Base-by-base conservation (phyloP, 768 basidiomycete genomes). In the Hirschioporus abietinus region DNA sequence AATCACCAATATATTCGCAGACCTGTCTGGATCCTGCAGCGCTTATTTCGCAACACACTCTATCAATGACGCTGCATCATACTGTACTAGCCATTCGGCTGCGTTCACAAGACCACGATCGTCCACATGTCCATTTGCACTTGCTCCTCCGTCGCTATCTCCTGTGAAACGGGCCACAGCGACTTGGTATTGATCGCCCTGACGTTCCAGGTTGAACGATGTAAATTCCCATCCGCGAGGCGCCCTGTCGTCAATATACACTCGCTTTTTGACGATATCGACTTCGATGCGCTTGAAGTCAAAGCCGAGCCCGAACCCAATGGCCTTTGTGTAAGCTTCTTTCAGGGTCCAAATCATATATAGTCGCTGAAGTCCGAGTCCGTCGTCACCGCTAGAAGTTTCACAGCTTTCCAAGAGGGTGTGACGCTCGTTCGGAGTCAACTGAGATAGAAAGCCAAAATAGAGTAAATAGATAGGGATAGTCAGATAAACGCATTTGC, bases 321-420 rank as follows among this genome's bases (percentile, higher is more conserved):
- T 81, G 1, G 92, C 91, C 77, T 95, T 96, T 7, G 91, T 93
- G 75, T 94, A 95, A 3, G 94, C 93, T 75, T 96, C 93, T 76
- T 96, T 96, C 74, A 92, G 77, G 7, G 94, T 94, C 93, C 93
- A 95, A 69, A 93, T 85, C 82, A 88, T 88, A 72, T 90, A 92
- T 74, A 95, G 90, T 18, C 80, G 78, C 42, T 52, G 42, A 3
- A 52, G 42, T 52, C 42, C 42, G 42, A 52, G 59, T 80, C 78
- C n/a, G 91, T 76, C 1, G 81, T 83, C 68, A 88, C 86, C 8
- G 77, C 73, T 27, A 84, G 75, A 7, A 82, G 80, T 78, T 20
- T 78, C 74, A 63, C 78, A 24, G 74, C 23, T 12, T 34, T 61
- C 7, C 17, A 78, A 72, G 59, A 82, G 68, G 5, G 72, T 58